Percentiles rank a stretch among this genome's conserved stretches.
Conservation (phyloP, 441 rosid genomes). For the Gossypium lobatum region DNA sequence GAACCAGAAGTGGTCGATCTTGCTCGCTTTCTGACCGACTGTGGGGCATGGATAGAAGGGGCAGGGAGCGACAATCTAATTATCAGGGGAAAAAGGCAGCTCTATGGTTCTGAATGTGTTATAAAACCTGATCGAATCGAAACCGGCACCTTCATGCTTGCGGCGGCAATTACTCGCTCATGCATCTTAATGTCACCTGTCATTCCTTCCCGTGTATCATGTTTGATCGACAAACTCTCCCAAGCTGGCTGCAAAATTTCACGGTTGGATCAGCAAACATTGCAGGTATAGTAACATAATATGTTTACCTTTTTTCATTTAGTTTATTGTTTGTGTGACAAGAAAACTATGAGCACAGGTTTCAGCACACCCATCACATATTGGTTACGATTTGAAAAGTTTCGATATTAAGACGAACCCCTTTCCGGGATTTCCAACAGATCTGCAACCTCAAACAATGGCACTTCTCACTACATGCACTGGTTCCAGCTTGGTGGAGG, state of each 20-base stretch:
- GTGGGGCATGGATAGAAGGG: constrained; percentile 28
- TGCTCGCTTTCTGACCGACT: constrained; percentile 24
- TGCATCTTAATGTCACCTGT: constrained; percentile 26
- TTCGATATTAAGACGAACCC: constrained; percentile 28
- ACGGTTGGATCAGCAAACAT: neutral
- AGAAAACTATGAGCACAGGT: constrained; percentile 14
- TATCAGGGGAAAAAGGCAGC: constrained; percentile 20
- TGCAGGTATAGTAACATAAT: constrained; percentile 12
- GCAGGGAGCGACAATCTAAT: constrained; percentile 20
- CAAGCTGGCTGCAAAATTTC: constrained; percentile 27
- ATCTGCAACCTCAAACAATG: constrained; percentile 33
- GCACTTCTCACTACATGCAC: constrained; percentile 28
- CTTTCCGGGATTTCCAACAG: constrained; percentile 35
- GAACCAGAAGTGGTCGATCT: constrained; percentile 34
- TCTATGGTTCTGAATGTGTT: constrained; percentile 21
- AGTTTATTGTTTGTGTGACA: neutral
- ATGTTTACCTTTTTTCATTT: neutral
- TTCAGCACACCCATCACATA: constrained; percentile 14
- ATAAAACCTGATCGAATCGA: constrained; percentile 27
- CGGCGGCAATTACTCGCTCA: constrained; percentile 35
- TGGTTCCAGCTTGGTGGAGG: constrained; percentile 27
- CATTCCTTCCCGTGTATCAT: constrained; percentile 18
- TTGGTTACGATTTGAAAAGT: constrained; percentile 17
- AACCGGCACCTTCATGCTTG: constrained; percentile 31
- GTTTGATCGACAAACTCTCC: constrained; percentile 19